Evolutionary conservation across 129 eudicot genomes (phyloP).

Genomic region (Mikania micrantha): DNA sequence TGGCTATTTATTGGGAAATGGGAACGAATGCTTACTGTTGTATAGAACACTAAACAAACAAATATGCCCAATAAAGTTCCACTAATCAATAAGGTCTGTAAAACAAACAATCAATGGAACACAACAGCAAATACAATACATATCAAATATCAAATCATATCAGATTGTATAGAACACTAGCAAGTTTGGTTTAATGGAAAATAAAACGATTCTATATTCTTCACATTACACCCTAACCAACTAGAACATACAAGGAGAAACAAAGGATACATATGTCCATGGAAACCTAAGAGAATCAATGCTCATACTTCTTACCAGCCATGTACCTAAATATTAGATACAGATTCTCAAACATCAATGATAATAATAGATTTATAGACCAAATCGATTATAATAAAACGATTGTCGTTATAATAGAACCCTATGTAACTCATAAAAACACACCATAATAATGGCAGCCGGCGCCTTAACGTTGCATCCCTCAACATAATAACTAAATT

Average conservation of each 20-base stretch:
- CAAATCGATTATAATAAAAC: not conserved
- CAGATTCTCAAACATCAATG: not conserved
- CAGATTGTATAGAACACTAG: not conserved
- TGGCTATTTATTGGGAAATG: not conserved
- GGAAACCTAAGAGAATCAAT: constrained; percentile 8
- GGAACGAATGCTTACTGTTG: not conserved
- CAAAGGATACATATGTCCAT: constrained; percentile 1
- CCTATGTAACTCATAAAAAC: not conserved
- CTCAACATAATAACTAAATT: not conserved
- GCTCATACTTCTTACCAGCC: not conserved
- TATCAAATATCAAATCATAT: too few species aligned
- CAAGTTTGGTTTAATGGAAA: not conserved
- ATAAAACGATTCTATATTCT: not conserved
- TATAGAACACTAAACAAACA: too few species aligned
- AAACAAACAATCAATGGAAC: too few species aligned
- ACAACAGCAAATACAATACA: too few species aligned
- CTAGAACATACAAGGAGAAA: constrained; percentile 1
- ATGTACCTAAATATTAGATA: not conserved
- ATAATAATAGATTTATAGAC: not conserved
- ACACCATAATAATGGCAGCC: not conserved
- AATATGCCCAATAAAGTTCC: too few species aligned
- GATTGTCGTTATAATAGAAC: not conserved
- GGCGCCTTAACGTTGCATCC: not conserved
- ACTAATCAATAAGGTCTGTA: too few species aligned
- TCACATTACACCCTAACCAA: constrained; percentile 5